Percentiles rank a stretch among this genome's conserved stretches.
Evolutionary conservation across 1,139 yeast genomes (phyloP).

Genomic region (Hemisphaericaspora xylofermentans): DNA sequence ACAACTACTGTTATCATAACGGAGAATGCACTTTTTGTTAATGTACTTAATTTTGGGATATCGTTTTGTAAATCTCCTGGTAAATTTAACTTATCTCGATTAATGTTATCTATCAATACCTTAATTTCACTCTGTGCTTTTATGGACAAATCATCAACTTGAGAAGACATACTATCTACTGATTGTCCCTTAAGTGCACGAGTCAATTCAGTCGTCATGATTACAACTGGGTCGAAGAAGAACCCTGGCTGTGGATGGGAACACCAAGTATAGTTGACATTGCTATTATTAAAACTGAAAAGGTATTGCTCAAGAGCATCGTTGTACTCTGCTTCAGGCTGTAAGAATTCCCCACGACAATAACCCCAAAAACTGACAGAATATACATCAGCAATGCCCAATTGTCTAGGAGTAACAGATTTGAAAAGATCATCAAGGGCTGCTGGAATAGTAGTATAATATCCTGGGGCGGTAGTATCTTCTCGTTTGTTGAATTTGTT

Average conservation of each 20-base stretch:
- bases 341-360: slow-evolving; percentile 52
- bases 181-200: slow-evolving; percentile 24
- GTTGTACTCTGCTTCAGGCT: slow-evolving; percentile 10
- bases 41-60: slow-evolving; percentile 29
- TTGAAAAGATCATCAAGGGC: slow-evolving; percentile 16
- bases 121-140: slow-evolving; percentile 25
- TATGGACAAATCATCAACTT: slow-evolving; percentile 17
- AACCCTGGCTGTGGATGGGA: slow-evolving; percentile 48
- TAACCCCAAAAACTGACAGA: slow-evolving; percentile 72
- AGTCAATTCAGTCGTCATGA: slow-evolving; percentile 43
- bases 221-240: slow-evolving; percentile 50
- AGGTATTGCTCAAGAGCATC: slow-evolving; percentile 9
- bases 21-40: slow-evolving; percentile 30
- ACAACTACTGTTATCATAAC: slow-evolving; percentile 29
- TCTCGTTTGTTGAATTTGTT: slow-evolving; percentile 11
- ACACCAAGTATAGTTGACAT: slow-evolving; percentile 54
- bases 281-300: slow-evolving; percentile 26
- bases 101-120: slow-evolving; percentile 30
- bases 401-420: slow-evolving; percentile 21
- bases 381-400: slow-evolving; percentile 63
- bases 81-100: slow-evolving; percentile 31
- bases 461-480: slow-evolving; percentile 9
- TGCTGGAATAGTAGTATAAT: slow-evolving; percentile 14
- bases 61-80: slow-evolving; percentile 38
- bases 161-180: slow-evolving; percentile 16